A percentile compares a stretch with the other conserved stretches of the same genome.
Evolutionary conservation across 805 yeast species (phyloP).

Genomic region (Schwanniomyces occidentalis): DNA sequence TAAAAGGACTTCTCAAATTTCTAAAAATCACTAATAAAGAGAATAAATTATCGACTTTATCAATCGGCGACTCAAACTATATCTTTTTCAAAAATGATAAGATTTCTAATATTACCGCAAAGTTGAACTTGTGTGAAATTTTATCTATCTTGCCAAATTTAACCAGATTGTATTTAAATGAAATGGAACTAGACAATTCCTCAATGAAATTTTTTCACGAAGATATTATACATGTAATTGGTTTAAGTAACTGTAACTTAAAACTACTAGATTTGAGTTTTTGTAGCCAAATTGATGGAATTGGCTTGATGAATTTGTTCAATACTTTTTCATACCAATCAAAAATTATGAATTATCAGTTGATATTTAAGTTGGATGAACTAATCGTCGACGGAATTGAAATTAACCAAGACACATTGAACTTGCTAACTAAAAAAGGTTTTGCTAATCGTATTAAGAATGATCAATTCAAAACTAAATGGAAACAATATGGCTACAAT

Average conservation of each 20-base stretch:
- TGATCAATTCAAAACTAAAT: conserved; percentile 26
- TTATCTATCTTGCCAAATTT: conserved; percentile 20
- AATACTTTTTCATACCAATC: conserved; percentile 10
- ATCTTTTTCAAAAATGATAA: conserved; percentile 25
- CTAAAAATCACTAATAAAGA: conserved; percentile 30
- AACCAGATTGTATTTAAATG: conserved; percentile 26
- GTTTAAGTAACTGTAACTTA: conserved; percentile 15
- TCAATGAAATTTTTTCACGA: conserved; percentile 28
- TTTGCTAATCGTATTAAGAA: conserved; percentile 19
- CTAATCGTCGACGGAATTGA: conserved; percentile 36
- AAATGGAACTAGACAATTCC: conserved; percentile 36
- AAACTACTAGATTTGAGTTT: conserved; percentile 38
- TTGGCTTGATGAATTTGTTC: conserved; percentile 36
- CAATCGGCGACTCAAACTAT: conserved; percentile 34
- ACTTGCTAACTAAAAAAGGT: conserved; percentile 15
- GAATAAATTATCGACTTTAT: conserved; percentile 31
- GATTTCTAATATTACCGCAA: conserved; percentile 11
- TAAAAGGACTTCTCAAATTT: conserved; percentile 39
- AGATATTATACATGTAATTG: conserved; percentile 22
- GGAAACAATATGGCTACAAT: conserved; percentile 40
- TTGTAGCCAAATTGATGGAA: conserved; percentile 34
- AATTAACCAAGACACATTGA: conserved; percentile 28
- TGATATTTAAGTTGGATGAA: conserved; percentile 15
- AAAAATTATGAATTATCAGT: neutral
- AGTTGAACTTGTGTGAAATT: conserved; percentile 18